Conservation (phyloP, 2,329 filamentous ascomycete genomes). For the Penicillium italicum region DNA sequence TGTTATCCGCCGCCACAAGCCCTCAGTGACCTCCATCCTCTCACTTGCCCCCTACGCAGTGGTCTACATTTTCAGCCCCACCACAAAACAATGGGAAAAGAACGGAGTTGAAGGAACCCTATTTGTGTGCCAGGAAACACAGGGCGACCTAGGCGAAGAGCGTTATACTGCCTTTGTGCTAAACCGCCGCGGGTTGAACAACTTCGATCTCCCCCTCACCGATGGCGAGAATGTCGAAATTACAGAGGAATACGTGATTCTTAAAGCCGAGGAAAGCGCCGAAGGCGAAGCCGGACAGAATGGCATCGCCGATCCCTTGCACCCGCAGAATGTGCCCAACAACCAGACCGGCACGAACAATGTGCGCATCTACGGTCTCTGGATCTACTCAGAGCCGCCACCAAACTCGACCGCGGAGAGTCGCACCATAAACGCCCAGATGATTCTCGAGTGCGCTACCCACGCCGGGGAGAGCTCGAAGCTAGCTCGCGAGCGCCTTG, state of each 20-base stretch:
- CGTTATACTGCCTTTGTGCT: conserved; percentile 63
- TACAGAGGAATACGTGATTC: conserved; percentile 58
- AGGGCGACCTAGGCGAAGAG: conserved; percentile 46
- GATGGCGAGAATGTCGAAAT: conserved; percentile 61
- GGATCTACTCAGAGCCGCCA: conserved; percentile 61
- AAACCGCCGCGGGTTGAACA: conserved; percentile 67
- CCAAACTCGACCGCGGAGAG: conserved; percentile 53
- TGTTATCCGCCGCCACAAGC: conserved; percentile 77
- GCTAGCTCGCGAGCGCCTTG: conserved; percentile 40
- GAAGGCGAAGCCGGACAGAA: conserved; percentile 22
- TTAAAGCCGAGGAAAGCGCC: conserved; percentile 46
- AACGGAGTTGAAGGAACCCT: conserved; percentile 79
- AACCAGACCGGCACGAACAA: conserved; percentile 12
- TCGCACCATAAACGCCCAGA: conserved; percentile 50
- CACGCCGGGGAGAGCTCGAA: conserved; percentile 51
- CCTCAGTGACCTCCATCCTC: conserved; percentile 67
- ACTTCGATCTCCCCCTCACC: conserved; percentile 63
- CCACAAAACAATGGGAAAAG: conserved; percentile 74
- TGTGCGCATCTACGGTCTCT: conserved; percentile 55
- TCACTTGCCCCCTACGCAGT: conserved; percentile 82
- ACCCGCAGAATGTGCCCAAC: conserved; percentile 7
- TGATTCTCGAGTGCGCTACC: conserved; percentile 55
- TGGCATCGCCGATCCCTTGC: conserved; percentile 18
- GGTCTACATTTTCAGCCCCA: conserved; percentile 72
- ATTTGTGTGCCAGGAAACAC: conserved; percentile 70